Percentiles rank a stretch among this genome's conserved stretches.
phyloP scores from a whole-genome alignment of 2,329 filamentous ascomycete genomes.

The Trichoderma sp. region DNA sequence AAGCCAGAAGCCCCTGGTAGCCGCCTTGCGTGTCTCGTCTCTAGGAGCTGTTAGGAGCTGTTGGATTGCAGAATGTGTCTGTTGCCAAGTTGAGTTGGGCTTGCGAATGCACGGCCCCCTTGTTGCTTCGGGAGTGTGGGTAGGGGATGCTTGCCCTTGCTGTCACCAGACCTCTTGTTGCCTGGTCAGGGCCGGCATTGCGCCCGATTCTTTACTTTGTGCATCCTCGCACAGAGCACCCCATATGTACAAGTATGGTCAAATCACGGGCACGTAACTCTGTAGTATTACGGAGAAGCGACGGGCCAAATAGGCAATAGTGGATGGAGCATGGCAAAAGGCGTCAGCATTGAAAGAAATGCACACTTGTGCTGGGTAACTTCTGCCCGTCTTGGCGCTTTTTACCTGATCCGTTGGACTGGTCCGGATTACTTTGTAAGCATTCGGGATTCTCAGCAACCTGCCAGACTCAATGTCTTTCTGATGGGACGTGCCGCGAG shows the following conservation, averaged over 20 bases:
- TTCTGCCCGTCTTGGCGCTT: background rate
- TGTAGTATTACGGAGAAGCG: background rate
- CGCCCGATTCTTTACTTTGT: constrained; percentile 16
- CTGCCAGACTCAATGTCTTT: background rate
- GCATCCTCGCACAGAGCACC: constrained; percentile 14
- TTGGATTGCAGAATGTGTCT: background rate
- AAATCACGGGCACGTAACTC: constrained; percentile 7
- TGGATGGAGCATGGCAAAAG: background rate
- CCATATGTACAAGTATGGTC: constrained; percentile 15
- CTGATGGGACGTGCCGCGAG: constrained; percentile 10
- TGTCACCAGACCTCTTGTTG: constrained; percentile 17
- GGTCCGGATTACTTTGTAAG: background rate
- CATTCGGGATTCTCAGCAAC: background rate
- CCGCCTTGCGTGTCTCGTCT: background rate
- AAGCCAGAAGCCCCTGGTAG: background rate
- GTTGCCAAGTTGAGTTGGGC: constrained; percentile 36
- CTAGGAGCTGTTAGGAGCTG: background rate
- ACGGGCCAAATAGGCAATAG: background rate
- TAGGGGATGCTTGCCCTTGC: constrained; percentile 15
- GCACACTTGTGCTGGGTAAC: background rate
- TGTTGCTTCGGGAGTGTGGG: constrained; percentile 18
- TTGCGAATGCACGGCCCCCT: constrained; percentile 31
- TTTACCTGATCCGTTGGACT: background rate
- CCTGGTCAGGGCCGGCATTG: constrained; percentile 7
- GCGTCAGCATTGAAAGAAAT: background rate